Percentiles rank a stretch among this genome's conserved stretches.
Evolutionary conservation across 2,329 filamentous ascomycete genomes (phyloP).

Genomic region (Clonostachys sp.): DNA sequence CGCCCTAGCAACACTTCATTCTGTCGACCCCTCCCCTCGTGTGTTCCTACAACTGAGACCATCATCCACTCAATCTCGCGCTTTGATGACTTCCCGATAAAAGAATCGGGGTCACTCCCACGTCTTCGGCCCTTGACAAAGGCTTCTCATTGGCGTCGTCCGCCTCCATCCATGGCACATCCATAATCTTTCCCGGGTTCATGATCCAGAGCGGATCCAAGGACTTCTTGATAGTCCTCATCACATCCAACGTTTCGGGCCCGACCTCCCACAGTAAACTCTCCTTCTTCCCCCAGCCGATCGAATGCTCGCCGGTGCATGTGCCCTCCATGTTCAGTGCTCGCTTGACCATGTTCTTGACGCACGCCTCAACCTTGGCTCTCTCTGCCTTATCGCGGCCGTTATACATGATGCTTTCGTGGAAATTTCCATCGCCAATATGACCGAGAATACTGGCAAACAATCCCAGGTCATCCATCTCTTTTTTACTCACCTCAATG

Average conservation of each 20-base stretch:
- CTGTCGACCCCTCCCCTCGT: no score
- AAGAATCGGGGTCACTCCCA: slow-evolving; percentile 1
- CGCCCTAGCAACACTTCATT: no score
- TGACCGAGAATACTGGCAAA: slow-evolving; percentile 88
- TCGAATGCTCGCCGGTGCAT: slow-evolving; percentile 82
- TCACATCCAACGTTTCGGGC: slow-evolving; percentile 73
- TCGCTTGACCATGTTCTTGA: slow-evolving; percentile 87
- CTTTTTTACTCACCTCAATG: slow-evolving; percentile 79
- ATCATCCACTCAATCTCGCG: no score
- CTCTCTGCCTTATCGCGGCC: slow-evolving; percentile 63
- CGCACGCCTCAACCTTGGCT: slow-evolving; percentile 72
- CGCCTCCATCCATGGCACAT: slow-evolving; percentile 41
- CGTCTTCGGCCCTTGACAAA: neutral
- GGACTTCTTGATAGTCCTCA: slow-evolving; percentile 78
- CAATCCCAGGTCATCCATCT: slow-evolving; percentile 79
- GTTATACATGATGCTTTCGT: slow-evolving; percentile 88
- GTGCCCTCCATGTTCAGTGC: slow-evolving; percentile 93
- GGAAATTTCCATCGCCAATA: slow-evolving; percentile 92
- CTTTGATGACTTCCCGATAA: no score
- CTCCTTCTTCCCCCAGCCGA: slow-evolving; percentile 83
- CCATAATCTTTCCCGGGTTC: slow-evolving; percentile 91
- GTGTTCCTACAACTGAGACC: no score
- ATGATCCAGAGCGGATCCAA: slow-evolving; percentile 84
- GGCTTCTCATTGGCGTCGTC: neutral
- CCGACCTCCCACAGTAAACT: slow-evolving; percentile 77